These are phyloP conservation scores for Rhododendron vialii DNA, from an alignment of 148 eudicot genomes.

Conservation along the genomic window DNA sequence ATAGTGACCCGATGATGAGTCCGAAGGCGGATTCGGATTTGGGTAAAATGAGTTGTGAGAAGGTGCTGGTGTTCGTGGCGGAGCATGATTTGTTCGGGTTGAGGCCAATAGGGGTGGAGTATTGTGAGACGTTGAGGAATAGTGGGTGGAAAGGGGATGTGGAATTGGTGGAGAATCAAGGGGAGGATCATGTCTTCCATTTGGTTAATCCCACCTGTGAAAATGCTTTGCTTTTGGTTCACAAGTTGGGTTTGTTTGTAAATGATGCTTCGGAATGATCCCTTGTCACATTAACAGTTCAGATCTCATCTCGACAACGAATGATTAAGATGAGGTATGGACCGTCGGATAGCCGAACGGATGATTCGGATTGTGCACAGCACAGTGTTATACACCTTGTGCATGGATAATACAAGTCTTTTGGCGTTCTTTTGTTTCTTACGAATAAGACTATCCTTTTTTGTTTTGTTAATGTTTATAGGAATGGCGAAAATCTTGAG, in stretches of 20 bases:
- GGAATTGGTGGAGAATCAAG: slow-evolving; percentile 36
- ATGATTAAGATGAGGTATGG: no score
- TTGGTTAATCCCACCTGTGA: slow-evolving; percentile 4
- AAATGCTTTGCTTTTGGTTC: slow-evolving; percentile 11
- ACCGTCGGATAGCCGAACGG: no score
- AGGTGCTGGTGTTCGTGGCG: slow-evolving; percentile 36
- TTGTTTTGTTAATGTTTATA: no score
- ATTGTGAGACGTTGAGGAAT: slow-evolving; percentile 20
- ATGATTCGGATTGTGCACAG: no score
- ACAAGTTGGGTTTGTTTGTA: slow-evolving; percentile 8
- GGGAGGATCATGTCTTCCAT: slow-evolving; percentile 36
- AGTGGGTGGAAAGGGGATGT: slow-evolving; percentile 39
- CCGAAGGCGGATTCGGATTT: slow-evolving; percentile 35
- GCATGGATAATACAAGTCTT: no score
- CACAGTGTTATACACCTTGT: no score
- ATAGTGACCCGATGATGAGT: slow-evolving; percentile 30
- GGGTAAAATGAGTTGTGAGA: slow-evolving; percentile 15
- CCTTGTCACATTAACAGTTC: no score
- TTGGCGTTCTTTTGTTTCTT: no score
- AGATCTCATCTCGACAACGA: no score
- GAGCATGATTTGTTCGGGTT: slow-evolving; percentile 22
- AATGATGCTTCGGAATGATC: not conserved
- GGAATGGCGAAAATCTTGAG: no score
- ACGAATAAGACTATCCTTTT: no score
- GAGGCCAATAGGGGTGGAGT: slow-evolving; percentile 24